Percentiles rank a stretch among this genome's conserved stretches.
phyloP scores from a whole-genome alignment of 2,329 filamentous ascomycete genomes.

The Penicillium verrucosum region DNA sequence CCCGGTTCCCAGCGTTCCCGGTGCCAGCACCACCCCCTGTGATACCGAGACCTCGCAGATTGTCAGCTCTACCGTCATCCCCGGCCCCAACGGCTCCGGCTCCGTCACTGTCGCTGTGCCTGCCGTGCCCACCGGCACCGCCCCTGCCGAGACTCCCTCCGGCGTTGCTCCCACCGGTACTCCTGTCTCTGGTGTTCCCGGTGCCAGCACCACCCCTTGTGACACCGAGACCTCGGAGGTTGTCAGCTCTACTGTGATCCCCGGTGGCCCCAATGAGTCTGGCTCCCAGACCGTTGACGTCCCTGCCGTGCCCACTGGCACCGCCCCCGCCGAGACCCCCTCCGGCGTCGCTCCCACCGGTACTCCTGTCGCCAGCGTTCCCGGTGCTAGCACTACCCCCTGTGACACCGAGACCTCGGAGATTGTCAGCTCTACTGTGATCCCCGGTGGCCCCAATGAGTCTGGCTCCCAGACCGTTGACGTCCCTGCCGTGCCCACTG shows the following conservation, averaged over 20 bases:
- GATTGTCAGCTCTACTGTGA: slow-evolving; percentile 2
- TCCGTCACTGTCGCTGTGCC: slow-evolving; percentile 6
- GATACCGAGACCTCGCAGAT: slow-evolving; percentile 5
- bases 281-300: slow-evolving; percentile 1
- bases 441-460: neutral
- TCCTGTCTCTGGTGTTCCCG: neutral
- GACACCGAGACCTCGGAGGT: slow-evolving; percentile 5
- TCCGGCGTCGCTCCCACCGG: slow-evolving; percentile 5
- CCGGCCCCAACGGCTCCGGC: neutral
- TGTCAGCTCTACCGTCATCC: slow-evolving; percentile 3
- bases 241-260: slow-evolving; percentile 3
- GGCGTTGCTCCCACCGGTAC: neutral
- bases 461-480: neutral
- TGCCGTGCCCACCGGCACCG: slow-evolving; percentile 8
- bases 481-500: slow-evolving; percentile 9
- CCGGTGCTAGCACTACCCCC: slow-evolving; percentile 6
- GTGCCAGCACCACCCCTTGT: slow-evolving; percentile 8
- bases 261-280: neutral
- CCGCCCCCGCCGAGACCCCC: slow-evolving; percentile 7
- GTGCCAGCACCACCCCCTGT: slow-evolving; percentile 9
- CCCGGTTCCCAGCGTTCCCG: slow-evolving; percentile 1
- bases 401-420: slow-evolving; percentile 7
- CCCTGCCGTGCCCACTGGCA: slow-evolving; percentile 10
- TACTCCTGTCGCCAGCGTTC: slow-evolving; percentile 2
- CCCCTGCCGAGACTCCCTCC: slow-evolving; percentile 13